These are phyloP conservation scores for Cichorium intybus DNA, from an alignment of 140 eudicot species.

Conservation along the genomic window DNA sequence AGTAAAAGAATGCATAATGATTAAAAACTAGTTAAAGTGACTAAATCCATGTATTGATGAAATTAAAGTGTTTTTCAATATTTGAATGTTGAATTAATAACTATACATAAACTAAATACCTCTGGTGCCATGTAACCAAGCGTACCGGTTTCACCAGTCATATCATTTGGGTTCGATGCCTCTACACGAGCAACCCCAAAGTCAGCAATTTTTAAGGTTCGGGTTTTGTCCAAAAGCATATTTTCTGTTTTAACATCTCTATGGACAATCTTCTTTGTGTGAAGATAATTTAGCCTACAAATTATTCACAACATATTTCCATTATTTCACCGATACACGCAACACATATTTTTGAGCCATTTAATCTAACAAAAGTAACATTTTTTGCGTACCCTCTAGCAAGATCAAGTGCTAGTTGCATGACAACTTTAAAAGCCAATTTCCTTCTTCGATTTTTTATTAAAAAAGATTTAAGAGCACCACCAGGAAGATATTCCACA, in stretches of 20 bases:
- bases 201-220: conserved; percentile 85
- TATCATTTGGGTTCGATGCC: conserved; percentile 90
- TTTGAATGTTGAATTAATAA: background rate
- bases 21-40: too few relatives aligned
- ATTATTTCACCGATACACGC: too few relatives aligned
- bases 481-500: conserved; percentile 94
- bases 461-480: conserved; percentile 78
- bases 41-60: too few relatives aligned
- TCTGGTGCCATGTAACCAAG: conserved; percentile 99
- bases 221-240: conserved; percentile 86
- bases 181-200: conserved; percentile 95
- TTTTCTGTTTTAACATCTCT: conserved; percentile 97
- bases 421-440: conserved; percentile 84
- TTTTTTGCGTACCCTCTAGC: conserved; percentile 67
- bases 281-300: conserved; percentile 81
- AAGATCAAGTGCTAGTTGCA: conserved; percentile 85
- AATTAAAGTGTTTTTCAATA: too few relatives aligned
- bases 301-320: conserved; percentile 4
- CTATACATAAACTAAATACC: conserved; percentile 35
- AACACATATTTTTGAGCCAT: background rate
- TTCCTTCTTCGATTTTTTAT: conserved; percentile 77
- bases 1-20: too few relatives aligned
- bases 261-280: conserved; percentile 79
- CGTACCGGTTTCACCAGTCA: conserved; percentile 98
- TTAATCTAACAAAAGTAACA: background rate